Evolutionary conservation across 345 rosid species (phyloP), one percentile per base, ranked within the genome.

Genomic region (Durio zibethinus): DNA sequence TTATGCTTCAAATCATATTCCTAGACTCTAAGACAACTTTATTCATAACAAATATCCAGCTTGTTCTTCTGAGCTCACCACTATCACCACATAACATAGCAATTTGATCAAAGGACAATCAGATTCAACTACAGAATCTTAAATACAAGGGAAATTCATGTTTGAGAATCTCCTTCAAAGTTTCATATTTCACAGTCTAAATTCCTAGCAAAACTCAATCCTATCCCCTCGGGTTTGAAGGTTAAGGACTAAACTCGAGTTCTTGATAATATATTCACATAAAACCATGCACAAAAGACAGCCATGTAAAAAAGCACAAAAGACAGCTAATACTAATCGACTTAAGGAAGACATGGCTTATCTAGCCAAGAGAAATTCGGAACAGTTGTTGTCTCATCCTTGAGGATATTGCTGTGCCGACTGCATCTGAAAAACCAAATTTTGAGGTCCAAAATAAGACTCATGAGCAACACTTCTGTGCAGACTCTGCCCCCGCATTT

Each of bases 391-490:
- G n/a, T 73, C 52, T 90, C 82, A 87, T 66, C 85, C 89, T 38
- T 82, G 88, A 36, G 83, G 87, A 68, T 85, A 85, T 67, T 76
- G 82, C 63, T 79, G 86, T 9, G 77, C 71, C 3, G 89, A 74
- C 73, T 85, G 90, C 87, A 86, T 81, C 78, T 83, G 88, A 76
- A 88, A 86, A 61, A 62, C 82, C 74, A 80, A 25, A 76, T 78
- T 84, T 76, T 86, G 90, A 79, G 80, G 76, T 60, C 90, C 86
- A 33, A 63, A 48, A 71, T 57, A 85, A 66, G 89, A 76, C 21
- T 81, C 85, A 59, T 79, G 74, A 59, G 66, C 70, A 52, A 75
- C 73, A 72, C 56, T 77, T 57, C 86, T 80, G 16, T 77, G 83
- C 59, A 77, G 56, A 78, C 66, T 73, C 47, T 82, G 90, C 68